A percentile compares a stretch with the other conserved stretches of the same genome.
Evolutionary conservation across 768 basidiomycete genomes (phyloP).

Genomic region (Rhodosporidiobolus odoratus): DNA sequence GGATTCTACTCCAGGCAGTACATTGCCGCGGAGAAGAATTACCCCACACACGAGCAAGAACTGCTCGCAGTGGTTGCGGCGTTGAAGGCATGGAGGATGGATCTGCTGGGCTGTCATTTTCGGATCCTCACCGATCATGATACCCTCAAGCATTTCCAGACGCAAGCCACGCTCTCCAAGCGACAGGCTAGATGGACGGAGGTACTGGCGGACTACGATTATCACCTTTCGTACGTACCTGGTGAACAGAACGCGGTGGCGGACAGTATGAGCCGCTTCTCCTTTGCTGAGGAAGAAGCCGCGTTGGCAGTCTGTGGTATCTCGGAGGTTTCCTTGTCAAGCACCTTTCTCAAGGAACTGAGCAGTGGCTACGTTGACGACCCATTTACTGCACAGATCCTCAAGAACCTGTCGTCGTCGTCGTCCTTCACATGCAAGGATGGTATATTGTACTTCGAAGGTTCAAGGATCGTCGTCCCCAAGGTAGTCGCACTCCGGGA

Average conservation of each 20-base stretch:
- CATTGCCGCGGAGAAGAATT: constrained; percentile 17
- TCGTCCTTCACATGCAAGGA: no score
- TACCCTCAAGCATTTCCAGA: constrained; percentile 8
- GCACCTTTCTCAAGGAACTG: no score
- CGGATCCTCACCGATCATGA: constrained; percentile 14
- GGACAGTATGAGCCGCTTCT: constrained; percentile 5
- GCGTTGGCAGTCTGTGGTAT: not conserved
- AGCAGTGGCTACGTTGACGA: no score
- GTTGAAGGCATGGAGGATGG: constrained; percentile 4
- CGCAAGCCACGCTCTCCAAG: constrained; percentile 11
- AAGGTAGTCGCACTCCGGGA: no score
- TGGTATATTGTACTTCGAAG: no score
- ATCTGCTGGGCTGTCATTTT: not conserved
- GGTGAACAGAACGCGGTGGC: constrained; percentile 7
- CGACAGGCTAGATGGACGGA: constrained; percentile 22
- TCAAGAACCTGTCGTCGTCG: no score
- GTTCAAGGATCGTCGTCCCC: no score
- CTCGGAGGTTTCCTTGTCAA: not conserved
- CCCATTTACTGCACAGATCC: no score
- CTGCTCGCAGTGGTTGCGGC: constrained; percentile 10
- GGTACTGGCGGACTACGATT: constrained; percentile 11
- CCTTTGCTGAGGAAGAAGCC: not conserved
- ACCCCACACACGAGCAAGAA: constrained; percentile 26
- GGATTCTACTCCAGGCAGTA: constrained; percentile 10
- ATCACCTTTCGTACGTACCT: not conserved